Evolutionary conservation across 345 rosid species (phyloP).

Genomic region (Reutealis trisperma): DNA sequence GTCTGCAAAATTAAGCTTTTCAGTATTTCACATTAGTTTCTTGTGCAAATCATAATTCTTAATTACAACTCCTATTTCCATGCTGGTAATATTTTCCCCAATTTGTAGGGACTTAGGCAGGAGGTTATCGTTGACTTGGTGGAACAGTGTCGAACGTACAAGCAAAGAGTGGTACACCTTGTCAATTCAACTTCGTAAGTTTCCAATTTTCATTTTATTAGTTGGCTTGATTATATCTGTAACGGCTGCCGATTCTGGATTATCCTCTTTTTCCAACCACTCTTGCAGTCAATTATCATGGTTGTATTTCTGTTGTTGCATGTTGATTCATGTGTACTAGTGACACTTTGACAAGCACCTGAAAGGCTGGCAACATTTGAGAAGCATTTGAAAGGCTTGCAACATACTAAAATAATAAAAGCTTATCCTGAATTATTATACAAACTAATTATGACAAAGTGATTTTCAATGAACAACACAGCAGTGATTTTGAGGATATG

Average conservation of each 20-base stretch:
- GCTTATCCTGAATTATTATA: not conserved
- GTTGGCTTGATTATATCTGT: not conserved
- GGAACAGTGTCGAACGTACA: conserved; percentile 94
- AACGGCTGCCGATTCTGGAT: not conserved
- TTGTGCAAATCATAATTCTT: not conserved
- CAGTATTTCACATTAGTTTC: not conserved
- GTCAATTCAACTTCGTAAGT: conserved; percentile 97
- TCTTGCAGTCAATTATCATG: not conserved
- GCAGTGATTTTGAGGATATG: not conserved
- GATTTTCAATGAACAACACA: not conserved
- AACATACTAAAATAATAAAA: not conserved
- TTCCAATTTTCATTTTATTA: conserved; percentile 17
- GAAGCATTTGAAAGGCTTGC: not conserved
- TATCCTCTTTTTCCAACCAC: not conserved
- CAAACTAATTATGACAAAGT: not conserved
- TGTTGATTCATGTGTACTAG: not conserved
- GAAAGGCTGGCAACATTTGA: not conserved
- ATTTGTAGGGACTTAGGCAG: conserved; percentile 81
- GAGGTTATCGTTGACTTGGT: conserved; percentile 97
- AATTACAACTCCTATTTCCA: conserved; percentile 5
- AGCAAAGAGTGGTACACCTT: conserved; percentile 97
- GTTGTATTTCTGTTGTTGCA: not conserved
- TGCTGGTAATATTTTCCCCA: conserved; percentile 16
- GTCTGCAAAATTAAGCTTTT: not conserved
- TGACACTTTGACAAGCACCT: not conserved